Conservation (phyloP, 768 basidiomycete species). For the Mycena haematopus region DNA sequence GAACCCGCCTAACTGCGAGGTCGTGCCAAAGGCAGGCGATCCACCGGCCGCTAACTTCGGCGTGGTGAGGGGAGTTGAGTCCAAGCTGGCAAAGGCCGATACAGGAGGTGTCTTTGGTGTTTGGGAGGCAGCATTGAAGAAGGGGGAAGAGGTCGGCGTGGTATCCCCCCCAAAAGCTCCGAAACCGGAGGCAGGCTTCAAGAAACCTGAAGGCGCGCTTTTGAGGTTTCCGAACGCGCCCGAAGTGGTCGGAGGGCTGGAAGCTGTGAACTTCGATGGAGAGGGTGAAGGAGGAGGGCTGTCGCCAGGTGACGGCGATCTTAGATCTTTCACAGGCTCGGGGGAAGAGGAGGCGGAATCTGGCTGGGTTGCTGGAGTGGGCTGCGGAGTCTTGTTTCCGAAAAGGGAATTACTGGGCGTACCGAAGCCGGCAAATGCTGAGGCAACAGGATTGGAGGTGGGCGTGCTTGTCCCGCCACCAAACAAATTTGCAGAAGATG, state of each 20-base stretch:
- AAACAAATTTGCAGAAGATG: conserved; percentile 8
- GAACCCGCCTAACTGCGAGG: conserved; percentile 43
- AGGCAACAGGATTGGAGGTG: conserved; percentile 11
- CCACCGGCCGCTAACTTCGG: conserved; percentile 32
- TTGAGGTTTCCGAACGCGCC: conserved; percentile 51
- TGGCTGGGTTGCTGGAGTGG: conserved; percentile 5
- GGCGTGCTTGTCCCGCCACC: not conserved
- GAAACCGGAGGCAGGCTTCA: conserved; percentile 43
- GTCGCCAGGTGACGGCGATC: conserved; percentile 27
- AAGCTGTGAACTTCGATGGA: conserved; percentile 31
- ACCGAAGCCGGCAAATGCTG: conserved; percentile 22
- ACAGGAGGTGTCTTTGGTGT: conserved; percentile 38
- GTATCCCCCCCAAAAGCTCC: conserved; percentile 52
- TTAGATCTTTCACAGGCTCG: conserved; percentile 27
- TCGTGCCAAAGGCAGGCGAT: conserved; percentile 46
- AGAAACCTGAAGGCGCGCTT: conserved; percentile 43
- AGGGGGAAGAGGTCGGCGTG: conserved; percentile 55
- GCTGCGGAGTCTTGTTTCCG: conserved; percentile 20
- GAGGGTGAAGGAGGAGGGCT: conserved; percentile 25
- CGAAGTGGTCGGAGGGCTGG: conserved; percentile 31
- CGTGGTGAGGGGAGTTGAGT: conserved; percentile 26
- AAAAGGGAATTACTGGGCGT: conserved; percentile 13
- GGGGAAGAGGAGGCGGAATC: conserved; percentile 34
- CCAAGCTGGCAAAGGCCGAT: conserved; percentile 42
- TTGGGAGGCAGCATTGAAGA: conserved; percentile 49